Evolutionary conservation across 345 rosid genomes (phyloP), one percentile per base, ranked within the genome.

Genomic region (Populus simonii): DNA sequence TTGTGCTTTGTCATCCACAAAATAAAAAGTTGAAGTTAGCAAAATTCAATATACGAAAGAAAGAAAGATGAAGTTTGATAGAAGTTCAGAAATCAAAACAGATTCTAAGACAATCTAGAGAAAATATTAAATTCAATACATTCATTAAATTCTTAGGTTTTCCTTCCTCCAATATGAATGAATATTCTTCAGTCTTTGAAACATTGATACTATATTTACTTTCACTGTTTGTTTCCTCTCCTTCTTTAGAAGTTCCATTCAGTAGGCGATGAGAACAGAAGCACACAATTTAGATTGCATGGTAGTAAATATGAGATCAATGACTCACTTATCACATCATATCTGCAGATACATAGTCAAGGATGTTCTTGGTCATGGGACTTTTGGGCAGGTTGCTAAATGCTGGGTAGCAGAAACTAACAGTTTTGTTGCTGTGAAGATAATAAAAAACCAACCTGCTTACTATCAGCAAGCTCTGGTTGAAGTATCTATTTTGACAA

Each of bases 301-400:
- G 59, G n/a, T 45, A 6, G 74, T 49, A 45, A 22, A 49, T 15
- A 49, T 49, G 38, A 20, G 38, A 39, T 68, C 62, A 7, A 57
- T 59, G n/a, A 53, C 63, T 38, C 8, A n/a, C 7, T 66, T 29
- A 70, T 55, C 33, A 67, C 51, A 18, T 55, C 23, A 71, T 78
- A 77, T 84, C 74, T 85, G 80, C 87, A 96, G 99, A 84, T 94
- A 96, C 83, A 81, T 94, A 76, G 96, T 96, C 87, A 94, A 94
- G 87, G 99, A 96, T 85, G 91, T 93, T 79, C 99, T 96, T 83
- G 99, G 99, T 79, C 99, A 96, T 75, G 99, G 99, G 74, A 96
- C 98, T 70, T 96, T 96, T 83, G 98, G 98, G 67, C 99, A 96
- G 84, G 98, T 96, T 89, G 98, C 94, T 70, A 96, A 94, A 86